These are phyloP conservation scores for Glebionis coronaria DNA, from an alignment of 129 eudicot species.

Conservation along the genomic window DNA sequence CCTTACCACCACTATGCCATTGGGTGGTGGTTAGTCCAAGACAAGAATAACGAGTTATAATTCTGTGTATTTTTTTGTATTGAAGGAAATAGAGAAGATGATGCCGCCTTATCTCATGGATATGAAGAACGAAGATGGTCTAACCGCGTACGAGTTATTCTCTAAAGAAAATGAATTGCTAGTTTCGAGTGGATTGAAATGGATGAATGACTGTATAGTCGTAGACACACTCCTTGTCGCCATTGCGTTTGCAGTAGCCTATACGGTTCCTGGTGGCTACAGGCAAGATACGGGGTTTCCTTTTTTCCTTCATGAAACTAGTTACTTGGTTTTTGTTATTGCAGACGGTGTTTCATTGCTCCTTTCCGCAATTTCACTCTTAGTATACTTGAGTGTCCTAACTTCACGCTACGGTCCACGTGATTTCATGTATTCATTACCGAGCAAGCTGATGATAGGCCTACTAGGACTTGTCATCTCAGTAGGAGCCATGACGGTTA, in stretches of 20 bases:
- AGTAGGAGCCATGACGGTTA: conserved; percentile 20
- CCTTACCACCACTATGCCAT: neutral
- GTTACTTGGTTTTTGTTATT: conserved; percentile 20
- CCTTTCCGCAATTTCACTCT: conserved; percentile 18
- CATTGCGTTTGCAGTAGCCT: conserved; percentile 24
- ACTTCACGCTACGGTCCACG: conserved; percentile 13
- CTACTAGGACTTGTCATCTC: conserved; percentile 19
- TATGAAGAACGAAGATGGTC: conserved; percentile 7
- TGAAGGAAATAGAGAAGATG: conserved; percentile 11
- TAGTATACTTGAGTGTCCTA: conserved; percentile 24
- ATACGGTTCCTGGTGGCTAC: conserved; percentile 34
- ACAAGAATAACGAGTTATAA: no score
- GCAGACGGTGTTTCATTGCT: conserved; percentile 27
- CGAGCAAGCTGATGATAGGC: conserved; percentile 17
- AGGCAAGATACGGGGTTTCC: conserved; percentile 15
- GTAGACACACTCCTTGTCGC: conserved; percentile 22
- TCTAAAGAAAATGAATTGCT: conserved; percentile 12
- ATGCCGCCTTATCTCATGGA: conserved; percentile 8
- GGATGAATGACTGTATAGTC: conserved; percentile 27
- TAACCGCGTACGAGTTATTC: conserved; percentile 26
- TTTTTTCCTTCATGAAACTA: neutral
- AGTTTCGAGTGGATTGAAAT: conserved; percentile 4
- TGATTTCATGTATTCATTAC: conserved; percentile 17
- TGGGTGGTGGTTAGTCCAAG: neutral
- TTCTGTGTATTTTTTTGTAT: neutral